Base-by-base conservation (phyloP, 2,329 filamentous ascomycete species). In the Graphium sp. region DNA sequence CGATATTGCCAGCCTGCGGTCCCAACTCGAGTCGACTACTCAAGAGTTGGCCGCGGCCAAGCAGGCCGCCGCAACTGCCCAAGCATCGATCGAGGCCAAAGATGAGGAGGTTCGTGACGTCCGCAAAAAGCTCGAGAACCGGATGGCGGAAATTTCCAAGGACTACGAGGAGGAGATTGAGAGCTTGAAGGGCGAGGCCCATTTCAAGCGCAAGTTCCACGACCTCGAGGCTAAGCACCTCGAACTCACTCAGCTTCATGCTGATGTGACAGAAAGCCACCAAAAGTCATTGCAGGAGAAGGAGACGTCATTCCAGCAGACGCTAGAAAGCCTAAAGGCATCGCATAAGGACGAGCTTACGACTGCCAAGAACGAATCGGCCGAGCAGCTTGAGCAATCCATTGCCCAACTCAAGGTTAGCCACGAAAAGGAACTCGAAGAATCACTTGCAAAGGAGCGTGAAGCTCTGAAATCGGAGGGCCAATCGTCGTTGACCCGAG, bases 91-190 rank as follows among this genome's bases (percentile, higher is more conserved):
- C 26, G 46, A 50, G 18, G 50, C 45, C 34, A 67, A 66, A 43
- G 63, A 65, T 7, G 53, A 50, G 15, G 52, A 56, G 15, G 57
- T 66, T 15, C 48, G 57, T 10, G 59, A 60, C 41, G 47, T 72
- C 34, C 61, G 69, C 45, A 51, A 55, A 23, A 62, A 61, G 44
- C 66, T 75, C 41, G 58, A 66, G 34, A 58, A 63, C 37, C 65
- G 69, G 41, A 55, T 76, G 37, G 56, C 65, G 44, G 60, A 59
- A 34, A 47, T 75, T 31, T 68, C 67, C 2, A 54, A 65, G 36
- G 69, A 74, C 37, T 73, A 72, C 37, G 64, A 74, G 43, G 57
- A 61, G n/a, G 69, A 75, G 44, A 74, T 76, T 30, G 69, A 74
- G 41, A 63, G 62, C 32, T 59, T 74, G 11, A 61, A 63, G 32